Evolutionary conservation across 2,329 filamentous ascomycete genomes (phyloP), one percentile per base, ranked within the genome.

Genomic region (Ophioceras dolichostomum): DNA sequence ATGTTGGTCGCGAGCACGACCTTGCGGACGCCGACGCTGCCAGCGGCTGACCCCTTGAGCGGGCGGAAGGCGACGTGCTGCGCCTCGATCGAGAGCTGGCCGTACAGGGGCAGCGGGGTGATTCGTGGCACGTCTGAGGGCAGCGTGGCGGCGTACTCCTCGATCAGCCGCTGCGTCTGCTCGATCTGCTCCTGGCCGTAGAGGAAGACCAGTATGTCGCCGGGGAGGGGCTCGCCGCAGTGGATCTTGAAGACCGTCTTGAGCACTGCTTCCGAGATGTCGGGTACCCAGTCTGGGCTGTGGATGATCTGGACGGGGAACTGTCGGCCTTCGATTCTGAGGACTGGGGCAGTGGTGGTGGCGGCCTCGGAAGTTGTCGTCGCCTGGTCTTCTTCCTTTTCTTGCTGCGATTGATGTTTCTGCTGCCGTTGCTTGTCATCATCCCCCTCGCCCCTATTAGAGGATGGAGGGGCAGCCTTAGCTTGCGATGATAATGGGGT

Each of bases 1-100:
- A 98, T 96, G 51, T 98, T 98, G 12, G 91, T 98, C 0, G 88
- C 81, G 1, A 98, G 65, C 0, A 98, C 87, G 10, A 96, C 71
- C 53, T 96, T 96, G 31, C 91, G 73, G 0, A 85, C 93, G 39
- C 69, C 72, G n/a, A n/a, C n/a, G n/a, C n/a, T n/a, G n/a, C n/a
- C n/a, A n/a, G n/a, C n/a, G n/a, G n/a, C n/a, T n/a, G n/a, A n/a
- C n/a, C 68, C 68, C 3, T 76, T 73, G 39, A 75, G 75, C 1
- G 83, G 82, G 38, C 79, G 67, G 55, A 98, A 96, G 9, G 93
- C 87, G 17, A 77, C 73, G 46, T 94, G 83, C 49, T 98, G 91
- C 0, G 83, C 82, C 37, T 80, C 74, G 47, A 91, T 86, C 1
- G 89, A 83, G 5, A 98, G 70, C 26, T 93, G 87, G 2, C 91